Percentiles rank a stretch among this genome's conserved stretches.
phyloP scores from a whole-genome alignment of 1,139 yeast species.

The Pichia cactophila region DNA sequence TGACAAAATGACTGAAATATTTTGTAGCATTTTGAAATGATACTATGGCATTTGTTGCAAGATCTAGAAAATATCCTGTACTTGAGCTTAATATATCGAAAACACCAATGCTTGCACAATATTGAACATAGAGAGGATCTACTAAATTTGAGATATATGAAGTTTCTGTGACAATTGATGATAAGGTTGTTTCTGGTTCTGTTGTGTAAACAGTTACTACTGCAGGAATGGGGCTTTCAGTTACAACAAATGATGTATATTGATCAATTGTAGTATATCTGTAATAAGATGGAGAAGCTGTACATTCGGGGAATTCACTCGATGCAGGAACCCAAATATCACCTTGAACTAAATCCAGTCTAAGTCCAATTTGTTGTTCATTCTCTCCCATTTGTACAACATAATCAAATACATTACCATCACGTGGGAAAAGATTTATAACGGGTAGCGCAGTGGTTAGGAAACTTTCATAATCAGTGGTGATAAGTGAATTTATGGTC shows the following conservation, averaged over 20 bases:
- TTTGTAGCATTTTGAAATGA: constrained; percentile 10
- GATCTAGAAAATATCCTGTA: constrained; percentile 4
- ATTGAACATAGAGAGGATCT: neutral
- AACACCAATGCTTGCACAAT: constrained; percentile 12
- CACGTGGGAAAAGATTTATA: constrained; percentile 4
- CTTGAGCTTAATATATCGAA: constrained; percentile 16
- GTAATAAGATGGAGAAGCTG: neutral
- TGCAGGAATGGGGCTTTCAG: constrained; percentile 8
- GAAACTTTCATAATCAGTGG: neutral
- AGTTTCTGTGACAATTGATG: constrained; percentile 10
- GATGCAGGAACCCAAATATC: constrained; percentile 34
- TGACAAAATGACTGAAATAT: constrained; percentile 9
- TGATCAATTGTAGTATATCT: constrained; percentile 2
- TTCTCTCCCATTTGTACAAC: constrained; percentile 32
- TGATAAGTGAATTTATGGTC: neutral
- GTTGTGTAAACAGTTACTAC: neutral
- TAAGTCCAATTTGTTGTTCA: constrained; percentile 27
- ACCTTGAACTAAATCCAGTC: constrained; percentile 38
- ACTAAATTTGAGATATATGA: constrained; percentile 1
- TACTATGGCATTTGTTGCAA: constrained; percentile 1
- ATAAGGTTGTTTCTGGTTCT: constrained; percentile 2
- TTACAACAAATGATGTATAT: neutral
- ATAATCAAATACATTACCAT: constrained; percentile 26
- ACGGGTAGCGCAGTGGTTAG: constrained; percentile 10
- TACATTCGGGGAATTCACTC: constrained; percentile 22